These are phyloP conservation scores for Gaultheria prostrata DNA, from an alignment of 148 eudicot genomes.

Conservation along the genomic window DNA sequence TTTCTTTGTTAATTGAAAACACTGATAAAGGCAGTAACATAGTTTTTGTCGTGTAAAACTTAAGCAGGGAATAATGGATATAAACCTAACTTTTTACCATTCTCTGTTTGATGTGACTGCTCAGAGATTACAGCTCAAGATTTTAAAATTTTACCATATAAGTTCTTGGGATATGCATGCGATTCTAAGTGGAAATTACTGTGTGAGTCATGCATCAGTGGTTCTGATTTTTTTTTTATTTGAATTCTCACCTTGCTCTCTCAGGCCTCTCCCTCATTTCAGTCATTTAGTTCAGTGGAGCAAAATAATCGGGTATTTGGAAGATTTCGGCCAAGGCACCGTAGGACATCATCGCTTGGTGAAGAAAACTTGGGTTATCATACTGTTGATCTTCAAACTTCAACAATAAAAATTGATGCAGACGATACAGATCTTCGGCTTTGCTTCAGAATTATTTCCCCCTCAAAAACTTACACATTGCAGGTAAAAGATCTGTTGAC, in stretches of 20 bases:
- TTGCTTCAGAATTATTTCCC: slow-evolving; percentile 92
- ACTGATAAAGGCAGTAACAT: not conserved
- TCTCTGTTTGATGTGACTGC: not conserved
- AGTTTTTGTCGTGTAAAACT: not conserved
- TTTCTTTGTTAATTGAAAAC: not conserved
- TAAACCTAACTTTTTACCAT: not conserved
- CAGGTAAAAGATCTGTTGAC: slow-evolving; percentile 47
- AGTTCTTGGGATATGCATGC: not conserved
- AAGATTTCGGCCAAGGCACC: slow-evolving; percentile 73
- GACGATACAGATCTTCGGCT: slow-evolving; percentile 87
- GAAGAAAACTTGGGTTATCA: slow-evolving; percentile 63
- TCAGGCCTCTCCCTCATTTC: slow-evolving; percentile 62
- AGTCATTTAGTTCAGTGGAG: slow-evolving; percentile 43
- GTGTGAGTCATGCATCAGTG: not conserved
- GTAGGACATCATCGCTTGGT: slow-evolving; percentile 55
- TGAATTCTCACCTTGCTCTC: slow-evolving; percentile 9
- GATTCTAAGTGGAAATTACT: slow-evolving; percentile 1
- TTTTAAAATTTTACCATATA: not conserved
- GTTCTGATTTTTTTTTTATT: not conserved
- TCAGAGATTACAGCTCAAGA: not conserved
- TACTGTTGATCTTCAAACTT: slow-evolving; percentile 81
- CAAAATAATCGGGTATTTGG: slow-evolving; percentile 71
- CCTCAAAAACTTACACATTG: slow-evolving; percentile 77
- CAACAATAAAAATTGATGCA: slow-evolving; percentile 85
- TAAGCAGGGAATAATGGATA: not conserved